These are phyloP conservation scores for Turnera subulata DNA, from an alignment of 345 rosid genomes.

Conservation along the genomic window DNA sequence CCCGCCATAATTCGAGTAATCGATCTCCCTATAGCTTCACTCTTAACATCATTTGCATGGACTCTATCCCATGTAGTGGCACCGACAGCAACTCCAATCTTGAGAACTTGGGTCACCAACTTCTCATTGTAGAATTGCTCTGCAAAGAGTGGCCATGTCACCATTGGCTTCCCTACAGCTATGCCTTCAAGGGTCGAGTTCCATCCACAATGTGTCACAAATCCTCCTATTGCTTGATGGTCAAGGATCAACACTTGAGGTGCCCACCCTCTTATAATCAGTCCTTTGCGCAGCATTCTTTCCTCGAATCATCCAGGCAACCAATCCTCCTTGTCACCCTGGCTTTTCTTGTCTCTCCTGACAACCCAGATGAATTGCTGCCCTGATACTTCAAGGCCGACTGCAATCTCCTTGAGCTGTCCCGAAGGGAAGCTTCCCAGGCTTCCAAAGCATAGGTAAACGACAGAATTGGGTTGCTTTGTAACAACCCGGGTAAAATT, in stretches of 20 bases:
- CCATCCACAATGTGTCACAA: too few species aligned
- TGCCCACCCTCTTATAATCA: slow-evolving; percentile 30
- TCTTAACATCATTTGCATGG: too few species aligned
- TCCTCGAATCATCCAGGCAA: slow-evolving; percentile 26
- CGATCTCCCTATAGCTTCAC: too few species aligned
- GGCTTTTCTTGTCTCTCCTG: background rate
- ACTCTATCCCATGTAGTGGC: too few species aligned
- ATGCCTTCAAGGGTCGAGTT: slow-evolving; percentile 30
- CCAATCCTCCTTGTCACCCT: slow-evolving; percentile 18
- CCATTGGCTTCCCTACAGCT: slow-evolving; percentile 31
- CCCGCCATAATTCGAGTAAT: too few species aligned
- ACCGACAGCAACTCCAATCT: too few species aligned
- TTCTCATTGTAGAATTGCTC: too few species aligned
- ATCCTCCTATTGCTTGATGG: slow-evolving; percentile 32
- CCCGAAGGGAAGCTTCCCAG: background rate
- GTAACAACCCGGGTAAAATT: too few species aligned
- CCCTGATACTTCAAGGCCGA: slow-evolving; percentile 12
- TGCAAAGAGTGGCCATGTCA: too few species aligned
- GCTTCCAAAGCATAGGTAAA: slow-evolving; percentile 23
- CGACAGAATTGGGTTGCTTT: slow-evolving; percentile 15
- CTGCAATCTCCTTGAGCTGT: slow-evolving; percentile 20
- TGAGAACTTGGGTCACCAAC: too few species aligned
- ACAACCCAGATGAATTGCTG: too few species aligned
- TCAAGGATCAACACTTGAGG: slow-evolving; percentile 38
- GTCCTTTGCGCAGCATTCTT: slow-evolving; percentile 18